Evolutionary conservation across 2,329 filamentous ascomycete species (phyloP).

Genomic region (Sporothrix mexicana): DNA sequence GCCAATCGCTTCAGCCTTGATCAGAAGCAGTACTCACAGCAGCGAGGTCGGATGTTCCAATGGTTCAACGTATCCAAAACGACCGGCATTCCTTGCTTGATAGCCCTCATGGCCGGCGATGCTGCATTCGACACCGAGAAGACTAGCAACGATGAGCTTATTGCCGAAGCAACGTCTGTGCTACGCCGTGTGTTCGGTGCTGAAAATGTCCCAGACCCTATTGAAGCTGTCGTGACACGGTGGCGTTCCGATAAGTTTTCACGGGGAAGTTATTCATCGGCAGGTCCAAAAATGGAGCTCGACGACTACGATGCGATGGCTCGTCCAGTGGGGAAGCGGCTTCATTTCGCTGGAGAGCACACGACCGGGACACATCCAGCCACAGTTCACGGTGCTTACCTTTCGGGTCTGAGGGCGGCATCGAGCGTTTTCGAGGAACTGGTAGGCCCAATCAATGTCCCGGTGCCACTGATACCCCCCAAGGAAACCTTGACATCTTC

Average conservation of each 20-base stretch:
- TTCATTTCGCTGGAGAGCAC: conserved; percentile 96
- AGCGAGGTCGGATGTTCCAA: conserved; percentile 91
- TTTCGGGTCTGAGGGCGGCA: conserved; percentile 89
- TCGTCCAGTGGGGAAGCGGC: conserved; percentile 72
- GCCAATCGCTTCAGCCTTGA: conserved; percentile 71
- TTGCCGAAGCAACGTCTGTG: conserved; percentile 80
- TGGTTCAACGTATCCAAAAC: conserved; percentile 97
- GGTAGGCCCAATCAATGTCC: conserved; percentile 79
- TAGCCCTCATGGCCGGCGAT: conserved; percentile 95
- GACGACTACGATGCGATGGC: conserved; percentile 96
- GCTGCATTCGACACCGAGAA: conserved; percentile 87
- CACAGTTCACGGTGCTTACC: conserved; percentile 94
- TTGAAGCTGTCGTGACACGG: conserved; percentile 86
- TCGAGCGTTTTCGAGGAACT: conserved; percentile 82
- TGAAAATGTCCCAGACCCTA: conserved; percentile 71
- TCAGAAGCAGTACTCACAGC: conserved; percentile 77
- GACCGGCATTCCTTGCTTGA: conserved; percentile 82
- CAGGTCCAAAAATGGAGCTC: conserved; percentile 78
- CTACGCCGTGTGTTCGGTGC: conserved; percentile 76
- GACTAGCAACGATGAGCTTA: conserved; percentile 74
- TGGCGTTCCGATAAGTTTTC: conserved; percentile 93
- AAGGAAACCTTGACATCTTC: conserved; percentile 54
- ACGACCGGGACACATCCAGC: conserved; percentile 95
- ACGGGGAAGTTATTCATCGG: conserved; percentile 94
- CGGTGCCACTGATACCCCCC: conserved; percentile 73